Evolutionary conservation across 73 alveolate genomes (phyloP), one percentile per base, ranked within the genome.

Genomic region (Uronychia binucleata): DNA sequence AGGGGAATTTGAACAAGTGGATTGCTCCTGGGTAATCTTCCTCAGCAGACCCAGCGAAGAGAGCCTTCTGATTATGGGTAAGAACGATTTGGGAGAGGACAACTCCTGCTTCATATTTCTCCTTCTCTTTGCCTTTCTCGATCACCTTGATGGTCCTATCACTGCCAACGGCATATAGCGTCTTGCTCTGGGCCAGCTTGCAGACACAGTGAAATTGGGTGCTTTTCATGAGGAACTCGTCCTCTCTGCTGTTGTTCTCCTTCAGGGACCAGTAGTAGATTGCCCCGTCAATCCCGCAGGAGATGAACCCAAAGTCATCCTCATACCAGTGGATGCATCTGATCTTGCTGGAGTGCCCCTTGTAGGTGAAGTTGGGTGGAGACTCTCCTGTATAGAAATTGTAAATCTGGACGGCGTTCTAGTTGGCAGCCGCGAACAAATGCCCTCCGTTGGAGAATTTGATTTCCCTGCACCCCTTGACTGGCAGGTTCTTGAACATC

Each of bases 361-460:
- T 84, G 86, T 88, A 89, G 26, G 89, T 83, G 83, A 82, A 93
- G 88, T 93, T 81, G 26, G 89, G 59, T 19, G 98, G 97, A 57
- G 92, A 84, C 77, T 95, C 97, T 11, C 98, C 97, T 19, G 99
- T 96, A 85, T 94, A 96, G 86, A 94, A 96, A 78, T 96, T 86
- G 86, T 91, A 96, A 1, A 97, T 93, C 86, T 94, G 88, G 78
- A 97, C 97, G 81, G 95, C 93, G 28, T 96, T 93, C 19, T 93
- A 92, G 84, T 92, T 91, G 84, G 92, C 95, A 34, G 97, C 97
- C 25, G 99, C 99, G 86, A 97, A 97, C 75, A 96, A 88, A 90
- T 97, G 99, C 0, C 99, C 99, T 82, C 98, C 98, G 82, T 97
- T 93, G 59, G 98, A 80, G 82, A 97, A 97, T 93, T 90, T 90